phyloP scores from a whole-genome alignment of 805 yeast genomes.

The Torulaspora gathmanii region DNA sequence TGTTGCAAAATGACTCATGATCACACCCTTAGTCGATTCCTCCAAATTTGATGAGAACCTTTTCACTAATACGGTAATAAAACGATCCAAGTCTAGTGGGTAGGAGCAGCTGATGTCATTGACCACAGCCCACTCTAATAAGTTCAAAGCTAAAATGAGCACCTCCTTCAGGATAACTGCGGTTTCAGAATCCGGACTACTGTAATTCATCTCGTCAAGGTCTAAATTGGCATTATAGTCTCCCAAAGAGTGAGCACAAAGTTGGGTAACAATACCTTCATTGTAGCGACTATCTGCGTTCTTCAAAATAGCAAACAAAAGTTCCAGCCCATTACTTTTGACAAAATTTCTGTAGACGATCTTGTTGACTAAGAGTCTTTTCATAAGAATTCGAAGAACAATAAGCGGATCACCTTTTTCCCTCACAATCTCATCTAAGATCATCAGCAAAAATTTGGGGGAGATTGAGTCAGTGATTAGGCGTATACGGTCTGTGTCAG shows the following conservation, averaged over 20 bases:
- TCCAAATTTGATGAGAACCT: conserved; percentile 28
- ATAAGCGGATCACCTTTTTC: conserved; percentile 18
- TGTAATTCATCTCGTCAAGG: conserved; percentile 5
- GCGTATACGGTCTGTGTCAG: conserved; percentile 43
- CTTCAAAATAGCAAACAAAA: conserved; percentile 43
- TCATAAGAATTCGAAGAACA: conserved; percentile 45
- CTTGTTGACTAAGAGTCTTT: conserved; percentile 46
- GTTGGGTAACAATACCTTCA: conserved; percentile 44
- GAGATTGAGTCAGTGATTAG: conserved; percentile 49
- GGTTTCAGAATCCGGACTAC: neutral
- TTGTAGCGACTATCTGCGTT: conserved; percentile 33
- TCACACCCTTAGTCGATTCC: conserved; percentile 23
- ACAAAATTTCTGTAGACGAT: conserved; percentile 47
- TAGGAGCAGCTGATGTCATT: conserved; percentile 39
- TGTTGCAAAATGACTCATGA: conserved; percentile 35
- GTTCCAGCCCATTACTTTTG: conserved; percentile 44
- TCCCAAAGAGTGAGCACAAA: conserved; percentile 37
- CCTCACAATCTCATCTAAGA: conserved; percentile 37
- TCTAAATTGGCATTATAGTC: conserved; percentile 4
- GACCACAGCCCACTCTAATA: conserved; percentile 37
- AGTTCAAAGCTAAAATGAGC: conserved; percentile 33
- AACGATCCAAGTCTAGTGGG: conserved; percentile 29
- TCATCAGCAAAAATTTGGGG: conserved; percentile 60
- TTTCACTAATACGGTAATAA: conserved; percentile 25
- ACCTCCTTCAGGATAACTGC: conserved; percentile 40